These are phyloP conservation scores for Nemania sp. DNA, from an alignment of 2,329 filamentous ascomycete species.

Conservation along the genomic window DNA sequence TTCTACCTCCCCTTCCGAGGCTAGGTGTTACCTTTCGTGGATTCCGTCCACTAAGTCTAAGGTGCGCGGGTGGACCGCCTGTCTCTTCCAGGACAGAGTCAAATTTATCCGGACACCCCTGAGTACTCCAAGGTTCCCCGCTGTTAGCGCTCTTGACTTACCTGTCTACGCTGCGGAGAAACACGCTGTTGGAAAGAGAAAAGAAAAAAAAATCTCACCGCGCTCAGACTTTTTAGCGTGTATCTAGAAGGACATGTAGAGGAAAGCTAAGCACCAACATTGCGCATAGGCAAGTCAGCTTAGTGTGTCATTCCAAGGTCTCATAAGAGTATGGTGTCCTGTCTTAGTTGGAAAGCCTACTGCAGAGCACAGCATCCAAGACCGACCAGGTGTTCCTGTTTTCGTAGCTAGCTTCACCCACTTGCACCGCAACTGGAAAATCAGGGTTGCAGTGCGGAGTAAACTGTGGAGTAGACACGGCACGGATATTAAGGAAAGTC, in stretches of 20 bases:
- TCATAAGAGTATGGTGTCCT: slow-evolving; percentile 15
- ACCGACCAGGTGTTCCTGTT: slow-evolving; percentile 9
- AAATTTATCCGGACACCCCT: slow-evolving; percentile 39
- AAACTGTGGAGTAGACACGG: slow-evolving; percentile 41
- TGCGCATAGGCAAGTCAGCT: slow-evolving; percentile 13
- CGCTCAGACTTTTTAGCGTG: slow-evolving; percentile 27
- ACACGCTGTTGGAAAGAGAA: neutral
- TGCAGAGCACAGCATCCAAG: slow-evolving; percentile 15
- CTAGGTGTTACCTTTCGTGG: slow-evolving; percentile 15
- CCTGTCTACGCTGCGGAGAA: slow-evolving; percentile 32
- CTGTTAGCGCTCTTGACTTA: slow-evolving; percentile 12
- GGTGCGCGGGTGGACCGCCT: slow-evolving; percentile 21
- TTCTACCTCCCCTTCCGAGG: slow-evolving; percentile 15
- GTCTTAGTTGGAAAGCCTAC: slow-evolving; percentile 12
- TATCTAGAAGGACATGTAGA: neutral
- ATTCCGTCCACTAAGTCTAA: slow-evolving; percentile 15
- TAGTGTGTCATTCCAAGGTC: slow-evolving; percentile 23
- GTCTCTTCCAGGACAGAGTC: slow-evolving; percentile 21
- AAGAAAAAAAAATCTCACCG: slow-evolving; percentile 15
- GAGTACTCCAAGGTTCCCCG: slow-evolving; percentile 27
- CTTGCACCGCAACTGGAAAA: slow-evolving; percentile 26
- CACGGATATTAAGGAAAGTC: slow-evolving; percentile 37
- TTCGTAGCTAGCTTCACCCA: slow-evolving; percentile 29
- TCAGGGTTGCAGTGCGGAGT: slow-evolving; percentile 40
- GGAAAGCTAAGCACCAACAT: neutral